Conservation (phyloP, 805 yeast species). For the Ogataea ganodermae region DNA sequence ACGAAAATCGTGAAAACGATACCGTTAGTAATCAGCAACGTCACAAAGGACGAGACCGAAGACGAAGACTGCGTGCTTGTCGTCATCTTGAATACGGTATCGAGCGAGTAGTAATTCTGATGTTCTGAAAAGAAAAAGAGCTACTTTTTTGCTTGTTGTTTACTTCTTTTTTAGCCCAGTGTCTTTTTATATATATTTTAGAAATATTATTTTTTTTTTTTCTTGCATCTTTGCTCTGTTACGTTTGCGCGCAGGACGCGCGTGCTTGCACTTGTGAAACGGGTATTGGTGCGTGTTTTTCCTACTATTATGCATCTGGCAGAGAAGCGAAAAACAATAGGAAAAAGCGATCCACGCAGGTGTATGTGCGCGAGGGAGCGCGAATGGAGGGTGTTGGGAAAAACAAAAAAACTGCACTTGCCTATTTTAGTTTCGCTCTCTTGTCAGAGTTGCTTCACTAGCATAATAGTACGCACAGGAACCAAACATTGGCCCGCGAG, state of each 20-base stretch:
- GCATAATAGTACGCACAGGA: constrained; percentile 5
- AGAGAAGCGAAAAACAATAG: neutral
- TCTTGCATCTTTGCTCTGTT: constrained; percentile 2
- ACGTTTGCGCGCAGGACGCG: constrained; percentile 5
- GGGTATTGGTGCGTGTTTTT: neutral
- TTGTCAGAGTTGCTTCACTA: neutral
- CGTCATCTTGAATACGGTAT: neutral
- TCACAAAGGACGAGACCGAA: constrained; percentile 52
- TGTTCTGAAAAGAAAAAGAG: neutral
- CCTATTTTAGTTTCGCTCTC: constrained; percentile 1
- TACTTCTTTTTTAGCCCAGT: neutral
- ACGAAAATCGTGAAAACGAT: constrained; percentile 45
- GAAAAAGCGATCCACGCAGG: neutral
- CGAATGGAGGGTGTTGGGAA: neutral
- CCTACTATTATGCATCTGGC: neutral
- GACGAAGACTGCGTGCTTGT: constrained; percentile 17
- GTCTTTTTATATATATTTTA: neutral
- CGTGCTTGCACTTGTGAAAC: constrained; percentile 5
- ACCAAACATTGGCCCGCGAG: neutral
- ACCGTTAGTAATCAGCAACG: constrained; percentile 48
- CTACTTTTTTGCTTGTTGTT: neutral
- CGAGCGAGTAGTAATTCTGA: neutral
- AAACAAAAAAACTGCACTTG: constrained; percentile 7
- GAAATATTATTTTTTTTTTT: neutral
- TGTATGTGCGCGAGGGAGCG: neutral